Base-by-base conservation (phyloP, 1,284 basidiomycete genomes). In the Melampsora larici-populina region DNA sequence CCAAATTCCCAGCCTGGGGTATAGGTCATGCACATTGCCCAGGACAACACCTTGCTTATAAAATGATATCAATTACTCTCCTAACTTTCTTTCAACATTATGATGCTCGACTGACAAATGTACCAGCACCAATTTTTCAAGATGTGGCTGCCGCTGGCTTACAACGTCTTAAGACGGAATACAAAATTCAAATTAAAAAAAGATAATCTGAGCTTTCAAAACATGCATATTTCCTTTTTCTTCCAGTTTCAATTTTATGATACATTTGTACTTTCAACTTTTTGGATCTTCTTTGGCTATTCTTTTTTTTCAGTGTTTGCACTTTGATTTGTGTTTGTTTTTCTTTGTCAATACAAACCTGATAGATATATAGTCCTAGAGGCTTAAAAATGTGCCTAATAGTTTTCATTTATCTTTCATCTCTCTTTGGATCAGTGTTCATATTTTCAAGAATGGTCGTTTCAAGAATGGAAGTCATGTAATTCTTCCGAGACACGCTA, bases 11-110 rank as follows among this genome's bases (percentile, higher is more conserved):
- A 17, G 66, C 75, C 65, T 77, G 67, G 66, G 46, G 75, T 65
- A 26, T 77, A 15, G 75, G 75, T 36, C 75, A 70, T 26, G 66
- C 65, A 4, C 75, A 77, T 36, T 77, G 75, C 60, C 75, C 75
- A 51, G 75, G 75, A 11, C 68, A 77, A 49, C 67, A 70, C 58
- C 31, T 77, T 40, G 75, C 75, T 15, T 77, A 70, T 46, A 69
- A 77, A 33, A 70, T 77, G 75, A 70, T 77, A 26, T 70, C 75
- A 17, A 65, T 77, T 43, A 70, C 67, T 40, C 55, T 77, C 1
- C 49, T 68, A 17, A 69, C 55, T n/a, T 70, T 77, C 60, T 77
- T 77, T 36, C 51, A 70, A n/a, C 66, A 70, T 40, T 77, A 62
- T 31, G 75, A 77, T 43, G 58, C 48, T 63, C 43, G 67, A 58